phyloP scores from a whole-genome alignment of 108 stramenopile genomes.

The Craspedostauros australis region DNA sequence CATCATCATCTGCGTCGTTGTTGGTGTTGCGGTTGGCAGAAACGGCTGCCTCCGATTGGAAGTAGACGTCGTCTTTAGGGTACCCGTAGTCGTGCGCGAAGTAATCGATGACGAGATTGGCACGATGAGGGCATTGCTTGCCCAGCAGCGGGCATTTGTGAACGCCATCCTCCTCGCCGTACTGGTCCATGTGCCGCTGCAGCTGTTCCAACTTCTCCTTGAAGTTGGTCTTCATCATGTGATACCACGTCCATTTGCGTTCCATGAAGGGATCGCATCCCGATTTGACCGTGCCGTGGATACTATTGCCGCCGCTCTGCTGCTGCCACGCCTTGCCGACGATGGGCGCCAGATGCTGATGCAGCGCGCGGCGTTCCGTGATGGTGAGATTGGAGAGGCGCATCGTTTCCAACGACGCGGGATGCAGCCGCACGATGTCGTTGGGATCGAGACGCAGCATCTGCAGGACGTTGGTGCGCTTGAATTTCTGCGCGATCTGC shows the following conservation, averaged over 20 bases:
- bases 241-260: constrained; percentile 29
- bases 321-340: constrained; percentile 14
- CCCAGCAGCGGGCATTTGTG: constrained; percentile 23
- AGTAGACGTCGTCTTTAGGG: constrained; percentile 19
- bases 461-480: constrained; percentile 31
- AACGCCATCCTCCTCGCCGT: constrained; percentile 4
- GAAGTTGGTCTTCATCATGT: constrained; percentile 29
- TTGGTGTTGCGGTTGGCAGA: no score
- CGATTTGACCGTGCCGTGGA: no score
- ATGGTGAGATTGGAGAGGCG: constrained; percentile 33
- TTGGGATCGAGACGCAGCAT: constrained; percentile 22
- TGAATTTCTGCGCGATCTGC: constrained; percentile 33
- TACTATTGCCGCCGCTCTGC: neutral
- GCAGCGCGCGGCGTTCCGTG: constrained; percentile 39
- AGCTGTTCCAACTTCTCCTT: constrained; percentile 13
- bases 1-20: neutral
- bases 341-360: constrained; percentile 18
- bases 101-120: constrained; percentile 24
- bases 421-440: constrained; percentile 24
- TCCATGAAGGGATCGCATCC: constrained; percentile 18
- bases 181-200: constrained; percentile 17
- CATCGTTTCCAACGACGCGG: constrained; percentile 27
- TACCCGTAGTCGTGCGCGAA: constrained; percentile 25
- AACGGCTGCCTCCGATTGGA: neutral
- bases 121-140: constrained; percentile 27